A percentile compares a stretch with the other conserved stretches of the same genome.
Evolutionary conservation across 139 green algal species (phyloP).

Genomic region (Chlamydomonas asymmetrica): DNA sequence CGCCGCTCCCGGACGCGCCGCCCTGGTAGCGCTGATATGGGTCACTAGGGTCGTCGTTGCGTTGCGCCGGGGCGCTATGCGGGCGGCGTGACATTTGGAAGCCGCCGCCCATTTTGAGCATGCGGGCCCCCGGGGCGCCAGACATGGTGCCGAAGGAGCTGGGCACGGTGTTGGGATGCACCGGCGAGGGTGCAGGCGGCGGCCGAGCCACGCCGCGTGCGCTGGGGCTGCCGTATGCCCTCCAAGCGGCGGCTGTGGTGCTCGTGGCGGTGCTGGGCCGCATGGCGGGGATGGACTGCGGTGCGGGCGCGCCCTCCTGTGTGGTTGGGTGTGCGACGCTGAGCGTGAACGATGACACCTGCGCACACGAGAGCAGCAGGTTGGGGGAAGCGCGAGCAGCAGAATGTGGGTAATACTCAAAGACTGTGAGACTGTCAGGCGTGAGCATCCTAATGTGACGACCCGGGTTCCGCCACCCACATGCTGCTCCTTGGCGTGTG

Average conservation of each 20-base stretch:
- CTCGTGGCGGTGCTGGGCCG: background rate
- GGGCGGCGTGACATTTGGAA: constrained; percentile 8
- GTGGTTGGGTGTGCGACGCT: no score
- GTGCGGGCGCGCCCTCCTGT: background rate
- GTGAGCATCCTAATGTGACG: no score
- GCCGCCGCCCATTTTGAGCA: constrained; percentile 6
- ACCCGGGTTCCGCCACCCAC: no score
- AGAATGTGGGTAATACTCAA: no score
- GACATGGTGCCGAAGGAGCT: background rate
- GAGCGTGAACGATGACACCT: no score
- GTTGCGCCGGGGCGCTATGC: constrained; percentile 18
- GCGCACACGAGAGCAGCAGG: no score
- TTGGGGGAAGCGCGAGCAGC: no score
- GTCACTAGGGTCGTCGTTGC: no score
- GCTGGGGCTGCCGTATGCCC: constrained; percentile 37
- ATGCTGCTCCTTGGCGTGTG: no score
- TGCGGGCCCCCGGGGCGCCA: background rate
- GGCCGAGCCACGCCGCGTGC: constrained; percentile 4
- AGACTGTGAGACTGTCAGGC: no score
- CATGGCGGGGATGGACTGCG: constrained; percentile 12
- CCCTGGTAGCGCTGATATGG: no score
- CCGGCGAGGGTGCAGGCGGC: background rate
- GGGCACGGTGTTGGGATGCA: constrained; percentile 2
- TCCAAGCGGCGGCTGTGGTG: constrained; percentile 28
- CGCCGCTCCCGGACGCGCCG: background rate